Conservation (phyloP, 345 rosid species). For the Kernera saxatilis region DNA sequence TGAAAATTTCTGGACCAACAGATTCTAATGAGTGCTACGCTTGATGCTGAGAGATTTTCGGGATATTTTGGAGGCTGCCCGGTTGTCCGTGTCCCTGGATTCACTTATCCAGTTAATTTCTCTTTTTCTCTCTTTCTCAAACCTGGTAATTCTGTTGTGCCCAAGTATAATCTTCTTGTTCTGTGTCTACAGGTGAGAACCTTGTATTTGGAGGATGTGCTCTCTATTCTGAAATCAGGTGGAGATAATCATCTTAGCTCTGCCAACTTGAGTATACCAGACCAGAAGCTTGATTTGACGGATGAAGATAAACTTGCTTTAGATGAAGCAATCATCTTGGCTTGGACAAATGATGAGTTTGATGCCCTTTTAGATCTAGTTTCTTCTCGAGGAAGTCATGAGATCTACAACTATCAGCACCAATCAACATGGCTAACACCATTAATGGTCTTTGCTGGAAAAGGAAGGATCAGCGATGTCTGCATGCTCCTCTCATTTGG, state of each 20-base stretch:
- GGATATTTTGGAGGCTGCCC: constrained; percentile 97
- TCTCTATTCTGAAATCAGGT: constrained; percentile 58
- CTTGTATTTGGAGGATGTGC: constrained; percentile 77
- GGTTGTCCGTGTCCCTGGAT: constrained; percentile 78
- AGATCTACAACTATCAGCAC: constrained; percentile 71
- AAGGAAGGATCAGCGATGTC: constrained; percentile 75
- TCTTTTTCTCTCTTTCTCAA: constrained; percentile 1
- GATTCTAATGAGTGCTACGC: constrained; percentile 97
- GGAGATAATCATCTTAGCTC: constrained; percentile 55
- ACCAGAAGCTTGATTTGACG: constrained; percentile 39
- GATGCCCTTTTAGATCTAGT: constrained; percentile 71
- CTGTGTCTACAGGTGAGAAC: constrained; percentile 56
- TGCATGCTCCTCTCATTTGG: constrained; percentile 83
- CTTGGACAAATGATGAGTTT: constrained; percentile 80
- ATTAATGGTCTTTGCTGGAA: constrained; percentile 84
- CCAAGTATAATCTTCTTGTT: constrained; percentile 13
- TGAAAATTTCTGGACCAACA: constrained; percentile 23
- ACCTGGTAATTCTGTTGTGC: constrained; percentile 1
- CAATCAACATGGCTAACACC: constrained; percentile 66
- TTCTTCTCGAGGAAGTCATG: constrained; percentile 47
- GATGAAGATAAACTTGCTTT: constrained; percentile 64
- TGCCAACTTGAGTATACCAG: constrained; percentile 26
- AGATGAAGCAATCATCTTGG: constrained; percentile 78
- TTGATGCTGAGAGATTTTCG: constrained; percentile 83
- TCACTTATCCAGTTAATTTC: constrained; percentile 76